phyloP scores from a whole-genome alignment of 106 monocot genomes.

The Triglochin maritima region DNA sequence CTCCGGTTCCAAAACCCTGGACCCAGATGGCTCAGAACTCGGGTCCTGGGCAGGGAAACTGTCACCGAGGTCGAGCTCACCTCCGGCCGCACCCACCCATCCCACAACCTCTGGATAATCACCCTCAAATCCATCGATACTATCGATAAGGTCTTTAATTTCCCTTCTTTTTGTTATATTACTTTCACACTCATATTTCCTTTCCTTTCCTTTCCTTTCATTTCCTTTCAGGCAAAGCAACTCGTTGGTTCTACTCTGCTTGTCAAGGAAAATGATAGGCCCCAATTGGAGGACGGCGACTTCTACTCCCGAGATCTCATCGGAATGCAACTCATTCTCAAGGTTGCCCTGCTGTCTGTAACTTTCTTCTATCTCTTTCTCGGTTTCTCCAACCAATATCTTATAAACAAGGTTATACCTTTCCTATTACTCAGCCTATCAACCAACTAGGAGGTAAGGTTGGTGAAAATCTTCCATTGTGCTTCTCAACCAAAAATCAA shows the following conservation, averaged over 20 bases:
- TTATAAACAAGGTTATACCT: not conserved
- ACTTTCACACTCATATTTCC: not conserved
- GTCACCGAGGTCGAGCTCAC: slow-evolving; percentile 53
- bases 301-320: slow-evolving; percentile 82
- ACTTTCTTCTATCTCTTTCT: not conserved
- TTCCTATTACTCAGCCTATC: not conserved
- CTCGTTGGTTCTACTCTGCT: slow-evolving; percentile 78
- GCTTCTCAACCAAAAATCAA: not conserved
- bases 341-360: slow-evolving; percentile 27
- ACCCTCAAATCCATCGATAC: slow-evolving; percentile 53
- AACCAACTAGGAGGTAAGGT: no score
- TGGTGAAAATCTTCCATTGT: no score
- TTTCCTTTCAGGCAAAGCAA: slow-evolving; percentile 56
- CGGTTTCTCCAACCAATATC: not conserved
- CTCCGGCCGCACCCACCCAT: slow-evolving; percentile 54
- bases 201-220: not conserved
- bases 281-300: slow-evolving; percentile 74
- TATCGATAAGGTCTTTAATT: slow-evolving; percentile 48
- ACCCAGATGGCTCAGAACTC: slow-evolving; percentile 70
- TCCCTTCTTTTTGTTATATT: not conserved
- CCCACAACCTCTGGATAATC: slow-evolving; percentile 76
- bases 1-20: slow-evolving; percentile 58
- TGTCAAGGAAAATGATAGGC: slow-evolving; percentile 53
- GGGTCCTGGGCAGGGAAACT: slow-evolving; percentile 37
- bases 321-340: slow-evolving; percentile 84